Conservation (phyloP, 106 monocot genomes). For the Gastrodia elata region DNA sequence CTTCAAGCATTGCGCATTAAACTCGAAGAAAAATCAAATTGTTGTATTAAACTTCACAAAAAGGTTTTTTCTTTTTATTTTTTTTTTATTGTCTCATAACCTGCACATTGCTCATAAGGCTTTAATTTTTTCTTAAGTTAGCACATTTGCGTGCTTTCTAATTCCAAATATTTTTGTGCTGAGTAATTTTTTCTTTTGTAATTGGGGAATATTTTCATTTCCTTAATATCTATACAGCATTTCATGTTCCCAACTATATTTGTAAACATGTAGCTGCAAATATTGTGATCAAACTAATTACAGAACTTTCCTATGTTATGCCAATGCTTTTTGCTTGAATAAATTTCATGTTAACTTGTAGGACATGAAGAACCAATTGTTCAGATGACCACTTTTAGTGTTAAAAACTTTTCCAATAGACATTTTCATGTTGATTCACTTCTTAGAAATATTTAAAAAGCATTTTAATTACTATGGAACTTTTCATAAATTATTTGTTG, state of each 20-base stretch:
- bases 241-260: background rate
- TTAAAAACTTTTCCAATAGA: background rate
- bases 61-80: slow-evolving; percentile 45
- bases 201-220: background rate
- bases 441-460: background rate
- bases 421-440: background rate
- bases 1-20: slow-evolving; percentile 59
- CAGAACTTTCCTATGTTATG: too few relatives aligned
- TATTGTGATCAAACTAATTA: background rate
- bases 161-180: too few relatives aligned
- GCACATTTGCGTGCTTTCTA: too few relatives aligned
- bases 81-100: too few relatives aligned
- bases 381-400: background rate
- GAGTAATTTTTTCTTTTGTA: background rate
- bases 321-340: background rate
- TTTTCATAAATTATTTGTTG: background rate
- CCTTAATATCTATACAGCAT: background rate
- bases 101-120: too few relatives aligned
- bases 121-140: too few relatives aligned
- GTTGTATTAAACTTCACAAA: slow-evolving; percentile 50
- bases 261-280: background rate
- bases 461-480: background rate
- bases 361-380: background rate
- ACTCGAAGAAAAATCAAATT: slow-evolving; percentile 46
- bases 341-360: background rate